Conservation (phyloP, 306 rosid genomes). For the Quercus alba region DNA sequence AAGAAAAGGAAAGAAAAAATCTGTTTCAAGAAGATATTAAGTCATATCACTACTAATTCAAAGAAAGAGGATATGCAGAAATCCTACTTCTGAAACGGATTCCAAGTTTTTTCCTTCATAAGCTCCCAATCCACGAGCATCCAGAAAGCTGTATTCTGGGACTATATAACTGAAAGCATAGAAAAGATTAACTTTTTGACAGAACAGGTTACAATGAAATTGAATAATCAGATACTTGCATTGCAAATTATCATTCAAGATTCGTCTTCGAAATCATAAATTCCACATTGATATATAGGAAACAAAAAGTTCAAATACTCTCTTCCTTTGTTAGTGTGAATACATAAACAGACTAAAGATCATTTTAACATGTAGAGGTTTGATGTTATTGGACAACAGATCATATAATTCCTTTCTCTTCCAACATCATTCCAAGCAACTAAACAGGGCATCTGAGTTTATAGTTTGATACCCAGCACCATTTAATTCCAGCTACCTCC, state of each 20-base stretch:
- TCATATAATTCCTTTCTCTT: neutral
- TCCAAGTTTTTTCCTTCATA: slow-evolving; percentile 84
- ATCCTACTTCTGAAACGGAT: slow-evolving; percentile 65
- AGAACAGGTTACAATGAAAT: neutral
- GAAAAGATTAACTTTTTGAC: slow-evolving; percentile 4
- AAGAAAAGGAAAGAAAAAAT: neutral
- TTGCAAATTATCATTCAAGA: neutral
- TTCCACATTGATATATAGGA: too few species aligned
- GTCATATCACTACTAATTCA: neutral
- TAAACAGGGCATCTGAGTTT: neutral
- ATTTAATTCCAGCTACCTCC: neutral
- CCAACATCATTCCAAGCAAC: neutral
- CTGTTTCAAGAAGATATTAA: neutral
- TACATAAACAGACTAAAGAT: neutral
- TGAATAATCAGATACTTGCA: neutral
- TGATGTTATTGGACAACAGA: neutral
- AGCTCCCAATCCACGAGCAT: slow-evolving; percentile 89
- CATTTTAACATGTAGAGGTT: neutral
- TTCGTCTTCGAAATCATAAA: slow-evolving; percentile 1
- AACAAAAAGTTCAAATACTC: neutral
- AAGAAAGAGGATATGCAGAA: slow-evolving; percentile 8
- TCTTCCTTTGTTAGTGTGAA: neutral
- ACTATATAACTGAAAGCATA: slow-evolving; percentile 72
- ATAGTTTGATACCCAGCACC: neutral
- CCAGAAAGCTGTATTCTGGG: slow-evolving; percentile 92